Evolutionary conservation across 768 basidiomycete genomes (phyloP).

Genomic region (Mycena albidolilacea): DNA sequence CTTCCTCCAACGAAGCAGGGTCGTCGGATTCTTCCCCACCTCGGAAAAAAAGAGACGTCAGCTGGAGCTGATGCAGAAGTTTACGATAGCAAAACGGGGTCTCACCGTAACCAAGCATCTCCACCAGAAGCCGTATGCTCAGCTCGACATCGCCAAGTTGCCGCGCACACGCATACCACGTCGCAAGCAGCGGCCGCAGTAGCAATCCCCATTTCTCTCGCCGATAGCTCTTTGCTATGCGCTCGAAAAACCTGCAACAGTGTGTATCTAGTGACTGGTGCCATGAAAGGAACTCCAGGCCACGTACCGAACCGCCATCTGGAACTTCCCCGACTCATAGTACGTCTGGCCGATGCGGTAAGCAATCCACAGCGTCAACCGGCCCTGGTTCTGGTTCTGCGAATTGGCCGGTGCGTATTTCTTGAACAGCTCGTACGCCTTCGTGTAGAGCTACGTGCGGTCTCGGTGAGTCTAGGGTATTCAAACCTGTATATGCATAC

Average conservation of each 20-base stretch:
- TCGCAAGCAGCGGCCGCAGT: constrained; percentile 79
- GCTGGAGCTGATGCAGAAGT: constrained; percentile 1
- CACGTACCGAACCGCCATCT: constrained; percentile 87
- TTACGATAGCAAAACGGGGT: constrained; percentile 36
- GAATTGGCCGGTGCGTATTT: constrained; percentile 66
- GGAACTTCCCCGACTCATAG: constrained; percentile 82
- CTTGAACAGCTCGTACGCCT: constrained; percentile 95
- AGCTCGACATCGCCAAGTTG: constrained; percentile 83
- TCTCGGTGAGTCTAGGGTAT: constrained; percentile 8
- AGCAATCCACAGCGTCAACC: constrained; percentile 92
- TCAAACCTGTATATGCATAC: constrained; percentile 53
- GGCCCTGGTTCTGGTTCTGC: constrained; percentile 71
- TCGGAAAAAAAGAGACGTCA: constrained; percentile 38
- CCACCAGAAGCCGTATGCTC: constrained; percentile 82
- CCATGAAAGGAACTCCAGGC: not conserved
- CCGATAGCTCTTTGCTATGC: constrained; percentile 92
- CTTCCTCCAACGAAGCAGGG: constrained; percentile 70
- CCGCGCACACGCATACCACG: constrained; percentile 89
- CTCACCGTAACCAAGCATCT: constrained; percentile 86
- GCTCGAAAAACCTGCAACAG: constrained; percentile 86
- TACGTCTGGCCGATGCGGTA: constrained; percentile 93
- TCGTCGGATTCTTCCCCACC: constrained; percentile 62
- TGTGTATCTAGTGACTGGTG: not conserved
- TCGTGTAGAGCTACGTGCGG: constrained; percentile 85
- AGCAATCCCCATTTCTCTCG: constrained; percentile 85